Percentiles rank a stretch among this genome's conserved stretches.
These are phyloP conservation scores for Warburgia ugandensis DNA, from an alignment of 164 flowering plant species.

Conservation along the genomic window DNA sequence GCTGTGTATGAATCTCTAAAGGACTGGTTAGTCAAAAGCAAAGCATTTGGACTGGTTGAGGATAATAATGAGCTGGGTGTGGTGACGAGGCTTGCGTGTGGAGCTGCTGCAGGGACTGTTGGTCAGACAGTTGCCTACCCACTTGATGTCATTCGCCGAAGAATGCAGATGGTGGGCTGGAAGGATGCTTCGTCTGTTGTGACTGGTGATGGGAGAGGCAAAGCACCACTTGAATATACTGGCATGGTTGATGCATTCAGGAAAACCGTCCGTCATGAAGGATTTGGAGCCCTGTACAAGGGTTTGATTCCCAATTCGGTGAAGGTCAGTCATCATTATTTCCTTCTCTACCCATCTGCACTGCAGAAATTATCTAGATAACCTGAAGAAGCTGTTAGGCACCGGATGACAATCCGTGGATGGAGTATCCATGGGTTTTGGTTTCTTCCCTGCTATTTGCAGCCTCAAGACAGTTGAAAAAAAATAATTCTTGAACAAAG, in stretches of 20 bases:
- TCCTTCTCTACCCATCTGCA: too few relatives aligned
- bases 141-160: conserved; percentile 88
- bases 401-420: too few relatives aligned
- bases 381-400: too few relatives aligned
- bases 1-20: conserved; percentile 96
- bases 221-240: conserved; percentile 53
- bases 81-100: conserved; percentile 81
- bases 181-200: conserved; percentile 77
- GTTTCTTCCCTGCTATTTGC: too few relatives aligned
- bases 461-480: too few relatives aligned
- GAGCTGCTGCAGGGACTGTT: conserved; percentile 95
- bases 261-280: conserved; percentile 87
- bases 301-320: conserved; percentile 97
- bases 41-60: conserved; percentile 59
- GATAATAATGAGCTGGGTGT: conserved; percentile 68
- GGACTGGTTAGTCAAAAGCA: conserved; percentile 66
- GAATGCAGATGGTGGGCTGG: conserved; percentile 99
- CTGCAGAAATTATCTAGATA: too few relatives aligned
- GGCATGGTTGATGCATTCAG: conserved; percentile 97
- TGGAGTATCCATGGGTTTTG: too few relatives aligned
- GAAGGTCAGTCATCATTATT: conserved; percentile 46
- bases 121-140: conserved; percentile 99
- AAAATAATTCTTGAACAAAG: too few relatives aligned
- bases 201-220: conserved; percentile 69
- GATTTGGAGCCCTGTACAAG: conserved; percentile 88